Percentiles rank a stretch among this genome's conserved stretches.
phyloP scores from a whole-genome alignment of 2,329 filamentous ascomycete genomes.

The Sporothrix dimorphospora region DNA sequence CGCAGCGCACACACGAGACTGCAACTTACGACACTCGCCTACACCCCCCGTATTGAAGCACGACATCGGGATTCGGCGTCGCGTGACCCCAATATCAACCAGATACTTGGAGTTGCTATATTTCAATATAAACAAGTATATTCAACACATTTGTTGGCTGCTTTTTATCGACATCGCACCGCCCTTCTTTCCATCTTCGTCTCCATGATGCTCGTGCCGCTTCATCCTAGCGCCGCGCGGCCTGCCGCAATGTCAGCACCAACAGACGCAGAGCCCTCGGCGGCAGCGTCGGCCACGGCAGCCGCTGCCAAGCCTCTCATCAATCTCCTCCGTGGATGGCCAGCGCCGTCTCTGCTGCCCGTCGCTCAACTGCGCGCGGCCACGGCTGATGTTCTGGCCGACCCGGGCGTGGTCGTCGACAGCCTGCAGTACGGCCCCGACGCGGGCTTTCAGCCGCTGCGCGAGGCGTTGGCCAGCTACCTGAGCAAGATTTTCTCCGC shows the following conservation, averaged over 20 bases:
- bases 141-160: not conserved
- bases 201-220: not conserved
- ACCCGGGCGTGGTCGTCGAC: conserved; percentile 57
- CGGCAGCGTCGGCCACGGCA: not conserved
- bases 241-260: not conserved
- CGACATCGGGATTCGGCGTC: not conserved
- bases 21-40: not conserved
- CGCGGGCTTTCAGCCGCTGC: conserved; percentile 70
- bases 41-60: not conserved
- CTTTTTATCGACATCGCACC: not conserved
- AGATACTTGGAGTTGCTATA: not conserved
- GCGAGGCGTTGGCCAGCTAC: conserved; percentile 71
- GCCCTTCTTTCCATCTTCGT: not conserved
- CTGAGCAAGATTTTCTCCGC: conserved; percentile 63
- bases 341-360: conserved; percentile 65
- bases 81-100: not conserved
- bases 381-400: conserved; percentile 61
- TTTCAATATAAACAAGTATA: not conserved
- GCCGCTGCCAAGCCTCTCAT: conserved; percentile 47
- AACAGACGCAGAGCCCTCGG: not conserved
- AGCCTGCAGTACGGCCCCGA: conserved; percentile 82
- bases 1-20: not conserved
- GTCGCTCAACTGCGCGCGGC: conserved; percentile 63
- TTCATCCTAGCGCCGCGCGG: not conserved
- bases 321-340: conserved; percentile 72